Base-by-base conservation (phyloP, 1,284 basidiomycete genomes). In the Ceratobasidium papillatum region DNA sequence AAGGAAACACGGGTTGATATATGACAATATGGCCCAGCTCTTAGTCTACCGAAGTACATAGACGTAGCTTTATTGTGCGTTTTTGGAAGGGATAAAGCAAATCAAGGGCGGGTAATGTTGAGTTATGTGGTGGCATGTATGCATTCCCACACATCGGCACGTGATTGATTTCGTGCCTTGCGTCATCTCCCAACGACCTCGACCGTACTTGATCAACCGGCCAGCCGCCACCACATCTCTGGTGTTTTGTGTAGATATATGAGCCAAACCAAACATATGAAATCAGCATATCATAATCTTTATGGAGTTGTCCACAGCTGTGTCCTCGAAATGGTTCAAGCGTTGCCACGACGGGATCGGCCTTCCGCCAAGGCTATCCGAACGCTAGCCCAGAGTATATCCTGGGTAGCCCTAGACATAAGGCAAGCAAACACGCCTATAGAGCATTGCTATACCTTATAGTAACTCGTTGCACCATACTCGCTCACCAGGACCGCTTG, bases 271-370 rank as follows among this genome's bases (percentile, higher is more conserved):
- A 56, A 32, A 59, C 19, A n/a, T 8, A 68, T 68, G 65, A 56
- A 52, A 17, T 68, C 65, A 5, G 27, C 36, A 22, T 54, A 52
- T 27, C 65, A 68, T 30, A 27, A 34, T 8, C 36, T 43, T 19
- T 27, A 30, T 56, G 22, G 3, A n/a, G 14, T 43, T 22, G 45
- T 68, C 51, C 51, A 68, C n/a, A 1, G 51, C 47, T 52, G 49
- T 47, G 22, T 68, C 22, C 47, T 68, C 30, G 65, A 68, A 19
- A 38, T 51, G 36, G 12, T 68, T 2, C 30, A 43, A 22, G 3
- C 34, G 22, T 11, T 56, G 34, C 51, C 65, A 56, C 65, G 65
- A 34, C 27, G 51, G n/a, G 65, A 68, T 41, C 65, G 65, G n/a
- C 65, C 65, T 12, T 68, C 65, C 14, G 47, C 51, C 25, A 52